Evolutionary conservation across 2,329 filamentous ascomycete species (phyloP), one percentile per base, ranked within the genome.

Genomic region (Aspergillus novofumigatus): DNA sequence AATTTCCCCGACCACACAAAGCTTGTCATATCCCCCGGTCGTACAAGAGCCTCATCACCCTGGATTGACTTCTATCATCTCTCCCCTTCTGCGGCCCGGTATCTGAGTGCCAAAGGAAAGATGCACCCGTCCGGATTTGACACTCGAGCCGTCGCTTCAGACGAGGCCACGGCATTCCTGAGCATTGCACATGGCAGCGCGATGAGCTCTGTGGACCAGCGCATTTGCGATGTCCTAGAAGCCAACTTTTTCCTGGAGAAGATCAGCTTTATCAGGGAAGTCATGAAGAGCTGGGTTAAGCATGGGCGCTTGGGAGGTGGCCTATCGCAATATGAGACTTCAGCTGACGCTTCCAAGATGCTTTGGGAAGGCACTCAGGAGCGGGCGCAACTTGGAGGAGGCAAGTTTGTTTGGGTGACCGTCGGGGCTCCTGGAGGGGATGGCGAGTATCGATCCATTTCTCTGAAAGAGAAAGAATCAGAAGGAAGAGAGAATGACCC

Each of bases 1-100:
- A 81, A 81, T 61, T 81, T 81, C 62, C 79, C 79, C 2, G 79
- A 81, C 55, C 79, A 81, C 59, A 81, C 79, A 11, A 81, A 81
- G 60, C 70, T 81, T 11, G 73, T 80, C n/a, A 67, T 81, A 35
- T 76, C 78, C 4, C 70, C 72, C 14, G 72, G 70, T 17, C 72
- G 70, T 41, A 71, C 69, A n/a, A 66, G 73, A 55, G 70, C 66
- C 59, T 72, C 71, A 1, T 72, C 75, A 3, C 72, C 72, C 11
- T 77, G 74, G 71, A 66, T 79, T 28, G 78, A 81, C 65, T 79
- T 80, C 61, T 80, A 80, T 59, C 78, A 80, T 54, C 72, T 81
- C 4, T 78, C 78, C 1, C 70, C 77, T 0, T 72, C 73, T 17
- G 78, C 78, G 4, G 77, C 78, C 10, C 70, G 72, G 6, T 75